Evolutionary conservation across 306 rosid species (phyloP).

Genomic region (Acmispon strigosus): DNA sequence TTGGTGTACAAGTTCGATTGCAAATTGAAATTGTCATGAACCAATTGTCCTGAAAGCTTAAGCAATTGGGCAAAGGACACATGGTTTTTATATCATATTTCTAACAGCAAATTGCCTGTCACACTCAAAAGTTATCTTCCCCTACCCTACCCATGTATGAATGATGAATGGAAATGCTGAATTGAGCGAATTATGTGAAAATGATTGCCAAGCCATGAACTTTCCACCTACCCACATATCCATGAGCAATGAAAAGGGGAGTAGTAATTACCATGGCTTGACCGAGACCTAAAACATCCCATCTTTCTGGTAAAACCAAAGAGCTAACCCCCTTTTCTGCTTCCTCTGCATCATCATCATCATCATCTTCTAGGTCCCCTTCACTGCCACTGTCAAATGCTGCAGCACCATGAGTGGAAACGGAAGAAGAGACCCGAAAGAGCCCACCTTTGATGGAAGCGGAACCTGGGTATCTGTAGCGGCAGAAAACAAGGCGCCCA

Average conservation of each 20-base stretch:
- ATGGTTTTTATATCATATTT: no score
- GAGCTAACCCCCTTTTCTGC: constrained; percentile 28
- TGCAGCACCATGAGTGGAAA: neutral
- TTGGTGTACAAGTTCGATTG: neutral
- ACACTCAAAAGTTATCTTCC: no score
- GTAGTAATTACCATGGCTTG: constrained; percentile 79
- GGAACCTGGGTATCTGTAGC: neutral
- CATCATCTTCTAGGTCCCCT: constrained; percentile 32
- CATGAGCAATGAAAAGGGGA: neutral
- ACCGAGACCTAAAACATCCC: constrained; percentile 96
- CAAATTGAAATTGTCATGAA: no score
- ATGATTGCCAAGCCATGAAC: neutral
- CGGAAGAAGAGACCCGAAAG: constrained; percentile 10
- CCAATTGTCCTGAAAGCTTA: no score
- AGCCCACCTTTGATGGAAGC: constrained; percentile 19
- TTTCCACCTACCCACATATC: neutral
- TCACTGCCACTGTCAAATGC: constrained; percentile 23
- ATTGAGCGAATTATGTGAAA: neutral
- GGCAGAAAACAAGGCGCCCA: constrained; percentile 12
- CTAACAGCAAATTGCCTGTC: no score
- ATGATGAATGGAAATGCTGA: neutral
- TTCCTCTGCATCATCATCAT: constrained; percentile 28
- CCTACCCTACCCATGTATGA: neutral
- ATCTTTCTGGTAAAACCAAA: constrained; percentile 53
- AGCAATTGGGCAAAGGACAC: no score